These are phyloP conservation scores for Medicago arabica DNA, from an alignment of 306 rosid genomes.

Conservation along the genomic window DNA sequence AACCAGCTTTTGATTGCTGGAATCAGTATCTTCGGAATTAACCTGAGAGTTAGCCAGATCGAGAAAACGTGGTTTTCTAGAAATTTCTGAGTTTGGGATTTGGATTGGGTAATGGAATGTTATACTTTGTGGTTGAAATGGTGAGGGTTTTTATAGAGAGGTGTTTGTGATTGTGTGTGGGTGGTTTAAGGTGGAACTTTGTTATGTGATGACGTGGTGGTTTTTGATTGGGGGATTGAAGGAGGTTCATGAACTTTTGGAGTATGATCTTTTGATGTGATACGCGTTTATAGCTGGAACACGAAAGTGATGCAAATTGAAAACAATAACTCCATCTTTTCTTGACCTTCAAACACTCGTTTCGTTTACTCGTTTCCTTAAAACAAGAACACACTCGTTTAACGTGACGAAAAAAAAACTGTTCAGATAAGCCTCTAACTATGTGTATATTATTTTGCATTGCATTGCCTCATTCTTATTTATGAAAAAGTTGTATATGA, in stretches of 20 bases:
- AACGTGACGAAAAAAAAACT: too few relatives aligned
- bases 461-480: too few relatives aligned
- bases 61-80: not conserved
- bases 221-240: not conserved
- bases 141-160: conserved; percentile 25
- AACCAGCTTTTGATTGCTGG: conserved; percentile 73
- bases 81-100: not conserved
- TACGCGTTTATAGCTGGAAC: not conserved
- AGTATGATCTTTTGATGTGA: too few relatives aligned
- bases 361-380: too few relatives aligned
- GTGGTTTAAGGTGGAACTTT: not conserved
- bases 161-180: not conserved
- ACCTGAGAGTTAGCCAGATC: conserved; percentile 93
- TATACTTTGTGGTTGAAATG: not conserved
- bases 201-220: not conserved
- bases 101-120: not conserved
- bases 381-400: too few relatives aligned
- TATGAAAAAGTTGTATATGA: too few relatives aligned
- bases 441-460: too few relatives aligned
- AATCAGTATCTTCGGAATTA: conserved; percentile 57
- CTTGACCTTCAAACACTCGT: not conserved
- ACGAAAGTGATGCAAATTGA: not conserved
- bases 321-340: not conserved
- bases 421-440: too few relatives aligned
- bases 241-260: not conserved